Conservation (phyloP, 805 yeast genomes). For the Teunomyces cretensis region DNA sequence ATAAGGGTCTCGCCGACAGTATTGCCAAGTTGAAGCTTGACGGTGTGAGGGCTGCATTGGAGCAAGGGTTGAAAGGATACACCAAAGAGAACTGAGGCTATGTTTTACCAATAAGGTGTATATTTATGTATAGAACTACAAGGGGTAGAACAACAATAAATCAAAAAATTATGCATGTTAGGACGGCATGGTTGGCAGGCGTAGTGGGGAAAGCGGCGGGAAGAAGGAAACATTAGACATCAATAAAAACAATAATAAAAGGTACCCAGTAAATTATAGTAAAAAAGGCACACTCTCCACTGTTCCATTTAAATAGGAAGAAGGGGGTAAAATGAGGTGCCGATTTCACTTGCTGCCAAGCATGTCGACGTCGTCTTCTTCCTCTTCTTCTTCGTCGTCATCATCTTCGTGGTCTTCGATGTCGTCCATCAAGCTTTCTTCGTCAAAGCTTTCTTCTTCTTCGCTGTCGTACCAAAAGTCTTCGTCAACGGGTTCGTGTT, state of each 20-base stretch:
- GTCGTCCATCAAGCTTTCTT: slow-evolving; percentile 48
- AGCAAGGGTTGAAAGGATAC: slow-evolving; percentile 36
- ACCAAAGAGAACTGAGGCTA: slow-evolving; percentile 2
- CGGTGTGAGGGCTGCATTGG: slow-evolving; percentile 27
- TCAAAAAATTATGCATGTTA: not conserved
- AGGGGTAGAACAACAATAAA: not conserved
- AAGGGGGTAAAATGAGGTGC: slow-evolving; percentile 43
- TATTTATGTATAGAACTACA: not conserved
- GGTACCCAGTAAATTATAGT: not conserved
- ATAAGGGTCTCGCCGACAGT: slow-evolving; percentile 24
- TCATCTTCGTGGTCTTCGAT: slow-evolving; percentile 53
- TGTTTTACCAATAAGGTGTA: not conserved
- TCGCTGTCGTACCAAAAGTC: slow-evolving; percentile 78
- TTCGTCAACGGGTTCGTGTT: slow-evolving; percentile 66
- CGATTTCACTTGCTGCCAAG: slow-evolving; percentile 26
- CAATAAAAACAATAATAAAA: not conserved
- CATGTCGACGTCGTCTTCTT: slow-evolving; percentile 36
- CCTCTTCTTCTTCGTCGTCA: slow-evolving; percentile 62
- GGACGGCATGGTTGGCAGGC: not conserved
- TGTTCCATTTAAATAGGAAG: not conserved
- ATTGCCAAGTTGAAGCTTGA: slow-evolving; percentile 38
- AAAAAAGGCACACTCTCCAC: not conserved
- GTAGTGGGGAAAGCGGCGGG: not conserved
- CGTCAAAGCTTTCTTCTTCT: slow-evolving; percentile 46
- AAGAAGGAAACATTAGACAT: not conserved